These are phyloP conservation scores for Clavulina sp. DNA, from an alignment of 768 basidiomycete species.

Conservation along the genomic window DNA sequence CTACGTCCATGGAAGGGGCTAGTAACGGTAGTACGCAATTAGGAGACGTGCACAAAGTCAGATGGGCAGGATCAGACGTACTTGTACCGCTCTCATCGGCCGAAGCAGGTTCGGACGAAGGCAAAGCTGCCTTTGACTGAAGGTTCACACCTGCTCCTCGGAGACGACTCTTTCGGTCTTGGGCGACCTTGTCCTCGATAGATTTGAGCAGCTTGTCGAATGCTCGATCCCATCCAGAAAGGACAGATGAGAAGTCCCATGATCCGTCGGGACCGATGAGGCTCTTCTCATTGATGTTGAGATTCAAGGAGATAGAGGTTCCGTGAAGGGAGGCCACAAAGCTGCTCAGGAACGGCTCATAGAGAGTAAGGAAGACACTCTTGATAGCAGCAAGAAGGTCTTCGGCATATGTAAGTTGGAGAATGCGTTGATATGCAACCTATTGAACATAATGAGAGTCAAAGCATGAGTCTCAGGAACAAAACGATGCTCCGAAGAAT, in stretches of 20 bases:
- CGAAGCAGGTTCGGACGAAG: constrained; percentile 17
- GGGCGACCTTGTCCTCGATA: constrained; percentile 58
- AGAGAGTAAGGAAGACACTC: constrained; percentile 70
- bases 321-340: constrained; percentile 71
- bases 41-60: not conserved
- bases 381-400: constrained; percentile 70
- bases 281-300: constrained; percentile 12
- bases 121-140: constrained; percentile 9
- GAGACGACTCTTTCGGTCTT: constrained; percentile 58
- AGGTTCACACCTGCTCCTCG: constrained; percentile 16
- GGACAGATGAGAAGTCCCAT: constrained; percentile 55
- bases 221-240: constrained; percentile 64
- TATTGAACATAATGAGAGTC: constrained; percentile 16
- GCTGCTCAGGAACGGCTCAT: constrained; percentile 63
- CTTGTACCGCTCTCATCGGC: constrained; percentile 28
- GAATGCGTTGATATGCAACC: constrained; percentile 93
- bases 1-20: constrained; percentile 34
- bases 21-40: not conserved
- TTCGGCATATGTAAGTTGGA: constrained; percentile 87
- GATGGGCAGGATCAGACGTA: not conserved
- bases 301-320: not conserved
- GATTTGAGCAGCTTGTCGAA: constrained; percentile 62
- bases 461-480: not conserved
- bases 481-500: not conserved
- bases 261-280: constrained; percentile 22